Base-by-base conservation (phyloP, 805 yeast species). In the Kodamaea laetipori region DNA sequence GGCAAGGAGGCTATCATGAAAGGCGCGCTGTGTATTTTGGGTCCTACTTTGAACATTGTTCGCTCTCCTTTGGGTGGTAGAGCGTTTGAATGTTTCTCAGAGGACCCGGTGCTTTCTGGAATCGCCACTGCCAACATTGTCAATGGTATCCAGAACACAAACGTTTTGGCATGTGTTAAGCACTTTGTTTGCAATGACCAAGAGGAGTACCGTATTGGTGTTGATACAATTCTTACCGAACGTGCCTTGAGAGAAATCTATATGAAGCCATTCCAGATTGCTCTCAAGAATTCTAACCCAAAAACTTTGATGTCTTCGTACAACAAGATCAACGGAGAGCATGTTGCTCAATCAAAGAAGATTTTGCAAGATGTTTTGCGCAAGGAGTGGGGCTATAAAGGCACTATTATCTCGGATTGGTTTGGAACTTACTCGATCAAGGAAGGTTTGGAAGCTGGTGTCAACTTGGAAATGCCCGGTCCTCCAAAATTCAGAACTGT, bases 381-480 rank as follows among this genome's bases (percentile, higher is more conserved):
- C 43, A 55, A 66, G 2, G 85, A 81, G 56, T 81, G 84, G 84
- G 64, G 67, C 4, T 81, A 70, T 63, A 64, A 74, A 6, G 86
- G 86, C 34, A 57, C 74, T 28, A 57, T 73, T 26, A 78, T 82
- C 80, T 75, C 82, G 21, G 87, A 81, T 60, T 81, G 86, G 86
- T 75, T 55, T 55, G 87, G 86, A 18, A 69, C 73, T 7, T 80
- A 76, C 57, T 68, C 81, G 11, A 62, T 64, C 27, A 66, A 64
- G 33, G 73, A 68, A 33, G 53, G 82, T 10, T 56, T 81, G 37
- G 68, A 72, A 31, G 77, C 78, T 26, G 86, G 86, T 6, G 63
- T 82, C 43, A 82, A 80, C 55, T 63, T 82, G 52, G 87, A 82
- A 58, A 79, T 80, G 84, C 87, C 87, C 1, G 87, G 86, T 27